phyloP scores from a whole-genome alignment of 2,329 filamentous ascomycete genomes.

The Arthrobotrys pseudoclavata region DNA sequence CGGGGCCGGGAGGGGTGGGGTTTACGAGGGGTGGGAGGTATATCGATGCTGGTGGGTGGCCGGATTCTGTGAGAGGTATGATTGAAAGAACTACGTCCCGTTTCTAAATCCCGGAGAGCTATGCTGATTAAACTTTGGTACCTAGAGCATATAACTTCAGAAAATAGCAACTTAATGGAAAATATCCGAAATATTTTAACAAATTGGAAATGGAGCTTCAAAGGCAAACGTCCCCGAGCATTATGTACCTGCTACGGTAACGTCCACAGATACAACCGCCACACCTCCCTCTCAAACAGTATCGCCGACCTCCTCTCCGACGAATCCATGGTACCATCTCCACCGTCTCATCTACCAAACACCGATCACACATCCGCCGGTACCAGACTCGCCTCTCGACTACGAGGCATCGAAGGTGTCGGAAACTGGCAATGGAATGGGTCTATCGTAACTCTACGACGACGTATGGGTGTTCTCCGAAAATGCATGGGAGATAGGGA shows the following conservation, averaged over 20 bases:
- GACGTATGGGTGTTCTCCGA: conserved; percentile 20
- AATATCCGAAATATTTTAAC: conserved; percentile 5
- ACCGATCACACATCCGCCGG: neutral
- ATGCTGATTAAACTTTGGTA: neutral
- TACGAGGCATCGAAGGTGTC: neutral
- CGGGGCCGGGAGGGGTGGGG: neutral
- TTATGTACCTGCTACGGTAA: conserved; percentile 42
- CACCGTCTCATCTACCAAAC: neutral
- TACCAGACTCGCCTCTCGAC: conserved; percentile 1
- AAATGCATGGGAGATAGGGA: conserved; percentile 22
- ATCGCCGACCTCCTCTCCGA: conserved; percentile 34
- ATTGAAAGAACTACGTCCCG: neutral
- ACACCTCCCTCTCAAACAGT: conserved; percentile 33
- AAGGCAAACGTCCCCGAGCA: conserved; percentile 18
- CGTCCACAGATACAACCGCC: conserved; percentile 30
- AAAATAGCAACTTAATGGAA: conserved; percentile 12
- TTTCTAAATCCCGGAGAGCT: no score
- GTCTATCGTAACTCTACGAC: conserved; percentile 35
- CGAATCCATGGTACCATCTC: neutral
- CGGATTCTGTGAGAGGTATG: conserved; percentile 36
- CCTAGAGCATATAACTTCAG: conserved; percentile 39
- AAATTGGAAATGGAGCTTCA: conserved; percentile 46
- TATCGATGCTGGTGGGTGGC: conserved; percentile 28
- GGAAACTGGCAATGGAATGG: conserved; percentile 36
- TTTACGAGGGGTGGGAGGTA: conserved; percentile 19